A percentile compares a stretch with the other conserved stretches of the same genome.
Evolutionary conservation across 2,329 filamentous ascomycete species (phyloP).

Genomic region (Penicillium sp.): DNA sequence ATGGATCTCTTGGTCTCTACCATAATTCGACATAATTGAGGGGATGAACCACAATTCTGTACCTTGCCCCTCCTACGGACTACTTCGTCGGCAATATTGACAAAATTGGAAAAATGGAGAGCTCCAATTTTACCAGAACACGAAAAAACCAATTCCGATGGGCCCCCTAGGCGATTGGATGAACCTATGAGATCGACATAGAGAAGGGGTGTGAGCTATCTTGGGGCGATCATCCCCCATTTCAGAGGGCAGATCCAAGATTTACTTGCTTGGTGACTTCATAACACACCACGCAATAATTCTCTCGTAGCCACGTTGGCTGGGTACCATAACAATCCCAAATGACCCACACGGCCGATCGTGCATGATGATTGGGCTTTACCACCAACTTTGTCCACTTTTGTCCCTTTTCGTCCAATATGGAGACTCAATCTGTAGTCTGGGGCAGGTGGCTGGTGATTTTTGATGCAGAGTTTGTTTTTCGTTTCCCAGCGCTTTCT

Average conservation of each 20-base stretch:
- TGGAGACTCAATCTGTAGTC: background rate
- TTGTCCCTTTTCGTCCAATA: background rate
- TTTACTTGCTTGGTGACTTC: constrained; percentile 19
- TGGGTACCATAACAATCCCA: constrained; percentile 9
- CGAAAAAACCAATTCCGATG: background rate
- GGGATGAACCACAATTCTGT: no score
- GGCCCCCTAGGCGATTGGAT: constrained; percentile 6
- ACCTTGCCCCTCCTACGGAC: no score
- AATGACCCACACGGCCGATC: constrained; percentile 12
- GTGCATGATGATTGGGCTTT: constrained; percentile 9
- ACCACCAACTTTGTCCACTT: background rate
- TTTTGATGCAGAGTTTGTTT: constrained; percentile 16
- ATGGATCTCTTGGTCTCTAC: background rate
- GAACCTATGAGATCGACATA: constrained; percentile 15
- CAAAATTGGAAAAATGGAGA: no score
- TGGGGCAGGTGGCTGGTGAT: constrained; percentile 5
- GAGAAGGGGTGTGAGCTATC: constrained; percentile 8
- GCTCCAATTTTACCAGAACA: no score
- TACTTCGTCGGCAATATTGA: background rate
- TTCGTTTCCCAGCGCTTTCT: constrained; percentile 8
- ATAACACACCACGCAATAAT: constrained; percentile 5
- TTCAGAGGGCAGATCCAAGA: constrained; percentile 12
- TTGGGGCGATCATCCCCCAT: constrained; percentile 16
- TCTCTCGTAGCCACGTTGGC: constrained; percentile 27
- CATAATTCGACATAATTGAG: background rate